Evolutionary conservation across 1,284 basidiomycete genomes (phyloP).

Genomic region (Chondrostereum purpureum): DNA sequence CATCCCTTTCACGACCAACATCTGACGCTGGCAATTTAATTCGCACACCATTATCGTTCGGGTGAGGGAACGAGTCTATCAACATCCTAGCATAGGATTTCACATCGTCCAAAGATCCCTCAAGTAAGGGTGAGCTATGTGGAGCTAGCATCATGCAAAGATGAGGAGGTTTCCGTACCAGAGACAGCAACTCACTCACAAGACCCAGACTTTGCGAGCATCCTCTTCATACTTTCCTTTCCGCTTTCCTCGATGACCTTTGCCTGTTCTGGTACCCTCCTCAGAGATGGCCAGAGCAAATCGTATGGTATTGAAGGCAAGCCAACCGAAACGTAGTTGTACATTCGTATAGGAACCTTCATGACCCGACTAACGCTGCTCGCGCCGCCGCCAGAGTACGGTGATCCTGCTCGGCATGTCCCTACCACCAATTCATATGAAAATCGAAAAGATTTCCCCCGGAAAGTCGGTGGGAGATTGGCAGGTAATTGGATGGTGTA

Average conservation of each 20-base stretch:
- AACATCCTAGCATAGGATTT: conserved; percentile 39
- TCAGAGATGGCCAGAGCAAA: conserved; percentile 60
- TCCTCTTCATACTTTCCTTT: conserved; percentile 6
- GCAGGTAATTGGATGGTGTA: conserved; percentile 74
- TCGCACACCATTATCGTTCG: conserved; percentile 23
- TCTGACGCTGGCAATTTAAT: conserved; percentile 25
- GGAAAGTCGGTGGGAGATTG: conserved; percentile 84
- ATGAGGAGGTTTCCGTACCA: conserved; percentile 4
- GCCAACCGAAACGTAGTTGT: conserved; percentile 73
- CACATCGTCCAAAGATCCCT: conserved; percentile 25
- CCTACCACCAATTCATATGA: conserved; percentile 87
- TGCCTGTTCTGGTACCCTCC: conserved; percentile 21
- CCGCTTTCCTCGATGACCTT: conserved; percentile 9
- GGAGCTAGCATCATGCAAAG: conserved; percentile 11
- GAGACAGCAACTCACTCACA: background rate
- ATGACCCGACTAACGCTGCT: conserved; percentile 71
- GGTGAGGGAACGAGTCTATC: conserved; percentile 36
- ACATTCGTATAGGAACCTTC: conserved; percentile 83
- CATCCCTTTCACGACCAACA: conserved; percentile 26
- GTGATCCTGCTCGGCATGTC: conserved; percentile 59
- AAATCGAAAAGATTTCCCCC: conserved; percentile 78
- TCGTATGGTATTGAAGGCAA: conserved; percentile 53
- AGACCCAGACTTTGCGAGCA: no score
- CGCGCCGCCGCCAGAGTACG: conserved; percentile 29
- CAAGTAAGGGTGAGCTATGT: conserved; percentile 13